Evolutionary conservation across 176 grass and related monocot species (phyloP).

Genomic region (Oryza australiensis): DNA sequence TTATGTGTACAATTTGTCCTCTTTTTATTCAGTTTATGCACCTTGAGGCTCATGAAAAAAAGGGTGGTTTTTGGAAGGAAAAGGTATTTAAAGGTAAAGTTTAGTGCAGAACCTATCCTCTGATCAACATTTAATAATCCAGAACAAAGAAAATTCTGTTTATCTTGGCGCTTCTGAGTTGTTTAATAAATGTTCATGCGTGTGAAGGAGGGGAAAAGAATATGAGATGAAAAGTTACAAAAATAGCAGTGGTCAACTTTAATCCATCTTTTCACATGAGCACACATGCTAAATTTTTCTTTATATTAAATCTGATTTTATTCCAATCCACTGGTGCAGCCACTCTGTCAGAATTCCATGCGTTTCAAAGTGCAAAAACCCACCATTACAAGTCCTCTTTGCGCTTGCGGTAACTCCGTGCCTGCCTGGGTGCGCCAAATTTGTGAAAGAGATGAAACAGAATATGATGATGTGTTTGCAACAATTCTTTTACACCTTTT

Average conservation of each 20-base stretch:
- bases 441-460: constrained; percentile 24
- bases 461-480: constrained; percentile 33
- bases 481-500: constrained; percentile 6
- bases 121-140: constrained; percentile 35
- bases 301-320: constrained; percentile 6
- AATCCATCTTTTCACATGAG: constrained; percentile 32
- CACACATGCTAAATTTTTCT: constrained; percentile 18
- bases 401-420: constrained; percentile 21
- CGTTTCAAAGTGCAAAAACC: constrained; percentile 3
- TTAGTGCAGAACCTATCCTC: constrained; percentile 44
- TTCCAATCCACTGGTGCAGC: constrained; percentile 34
- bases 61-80: background rate
- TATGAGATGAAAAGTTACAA: constrained; percentile 23
- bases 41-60: constrained; percentile 11
- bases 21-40: constrained; percentile 30
- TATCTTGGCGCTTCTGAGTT: constrained; percentile 20
- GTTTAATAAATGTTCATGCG: constrained; percentile 35
- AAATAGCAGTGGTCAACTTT: constrained; percentile 19
- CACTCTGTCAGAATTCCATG: constrained; percentile 25
- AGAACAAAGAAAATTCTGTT: constrained; percentile 18
- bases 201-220: constrained; percentile 29
- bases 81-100: constrained; percentile 41
- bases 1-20: constrained; percentile 18
- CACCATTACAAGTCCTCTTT: background rate
- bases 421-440: constrained; percentile 15